These are phyloP conservation scores for Aspergillus sp. DNA, from an alignment of 2,329 filamentous ascomycete genomes.

Conservation along the genomic window DNA sequence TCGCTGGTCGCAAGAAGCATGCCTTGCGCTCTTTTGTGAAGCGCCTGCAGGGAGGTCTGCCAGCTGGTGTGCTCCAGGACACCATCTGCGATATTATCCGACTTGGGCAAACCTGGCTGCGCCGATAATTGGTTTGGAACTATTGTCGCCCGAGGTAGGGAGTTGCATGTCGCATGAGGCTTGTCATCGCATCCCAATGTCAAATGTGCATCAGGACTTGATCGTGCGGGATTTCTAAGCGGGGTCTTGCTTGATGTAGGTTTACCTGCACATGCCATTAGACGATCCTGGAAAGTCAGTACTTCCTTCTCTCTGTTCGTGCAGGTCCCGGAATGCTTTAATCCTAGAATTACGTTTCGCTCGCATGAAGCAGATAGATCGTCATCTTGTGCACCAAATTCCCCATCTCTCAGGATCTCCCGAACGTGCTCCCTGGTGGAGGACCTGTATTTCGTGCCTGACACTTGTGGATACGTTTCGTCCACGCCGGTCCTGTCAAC, in stretches of 20 bases:
- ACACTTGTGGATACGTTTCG: neutral
- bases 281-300: neutral
- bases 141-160: neutral
- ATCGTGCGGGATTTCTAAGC: neutral
- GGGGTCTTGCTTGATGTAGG: neutral
- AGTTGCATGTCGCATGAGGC: neutral
- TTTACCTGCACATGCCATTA: neutral
- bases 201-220: neutral
- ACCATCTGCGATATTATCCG: neutral
- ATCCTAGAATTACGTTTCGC: neutral
- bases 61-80: neutral
- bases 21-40: conserved; percentile 21
- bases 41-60: conserved; percentile 12
- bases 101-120: neutral
- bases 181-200: neutral
- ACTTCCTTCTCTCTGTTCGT: neutral
- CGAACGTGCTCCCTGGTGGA: too few species aligned
- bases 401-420: neutral
- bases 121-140: neutral
- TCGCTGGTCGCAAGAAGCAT: conserved; percentile 31
- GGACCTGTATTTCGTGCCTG: neutral
- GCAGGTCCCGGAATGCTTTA: neutral
- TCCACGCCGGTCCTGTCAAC: neutral
- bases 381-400: neutral
- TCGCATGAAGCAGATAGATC: neutral